These are phyloP conservation scores for Globisporangium uncinulatum DNA, from an alignment of 352 stramenopile genomes.

Conservation along the genomic window DNA sequence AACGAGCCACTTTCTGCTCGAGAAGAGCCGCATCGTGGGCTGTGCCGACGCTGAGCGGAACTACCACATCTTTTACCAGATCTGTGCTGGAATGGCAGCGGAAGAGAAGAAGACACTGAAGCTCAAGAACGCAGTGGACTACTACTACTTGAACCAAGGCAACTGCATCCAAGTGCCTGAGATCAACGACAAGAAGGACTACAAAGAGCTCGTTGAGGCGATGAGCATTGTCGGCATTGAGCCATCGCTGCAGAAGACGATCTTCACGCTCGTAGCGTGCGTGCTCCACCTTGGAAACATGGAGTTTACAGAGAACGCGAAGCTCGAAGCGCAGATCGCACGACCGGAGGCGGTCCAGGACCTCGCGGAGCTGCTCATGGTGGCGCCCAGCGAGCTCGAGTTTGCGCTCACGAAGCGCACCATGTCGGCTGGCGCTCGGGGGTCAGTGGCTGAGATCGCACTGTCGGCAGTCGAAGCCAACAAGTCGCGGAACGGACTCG, in stretches of 20 bases:
- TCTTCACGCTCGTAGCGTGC: slow-evolving; percentile 95
- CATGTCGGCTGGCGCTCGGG: slow-evolving; percentile 81
- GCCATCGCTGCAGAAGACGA: slow-evolving; percentile 87
- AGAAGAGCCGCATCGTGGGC: slow-evolving; percentile 96
- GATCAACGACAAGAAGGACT: slow-evolving; percentile 95
- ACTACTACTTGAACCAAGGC: slow-evolving; percentile 92
- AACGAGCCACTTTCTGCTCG: slow-evolving; percentile 96
- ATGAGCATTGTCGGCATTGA: slow-evolving; percentile 91
- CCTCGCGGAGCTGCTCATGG: slow-evolving; percentile 81
- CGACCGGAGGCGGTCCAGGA: slow-evolving; percentile 61
- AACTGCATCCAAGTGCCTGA: slow-evolving; percentile 91
- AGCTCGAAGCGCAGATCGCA: slow-evolving; percentile 71
- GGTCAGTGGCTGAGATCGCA: slow-evolving; percentile 81
- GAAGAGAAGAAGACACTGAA: slow-evolving; percentile 73
- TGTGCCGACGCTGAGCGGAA: slow-evolving; percentile 94
- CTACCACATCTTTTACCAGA: slow-evolving; percentile 99
- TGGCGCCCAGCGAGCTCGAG: slow-evolving; percentile 75
- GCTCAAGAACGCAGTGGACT: slow-evolving; percentile 86
- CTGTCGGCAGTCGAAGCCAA: slow-evolving; percentile 74
- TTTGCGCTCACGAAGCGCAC: slow-evolving; percentile 88
- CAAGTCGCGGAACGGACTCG: slow-evolving; percentile 92
- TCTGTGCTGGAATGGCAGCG: slow-evolving; percentile 80
- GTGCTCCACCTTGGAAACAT: slow-evolving; percentile 98
- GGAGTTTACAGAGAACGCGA: slow-evolving; percentile 85
- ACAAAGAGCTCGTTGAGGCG: slow-evolving; percentile 89